Evolutionary conservation across 176 grass and related monocot genomes (phyloP).

Genomic region (Bothriochloa decipiens): DNA sequence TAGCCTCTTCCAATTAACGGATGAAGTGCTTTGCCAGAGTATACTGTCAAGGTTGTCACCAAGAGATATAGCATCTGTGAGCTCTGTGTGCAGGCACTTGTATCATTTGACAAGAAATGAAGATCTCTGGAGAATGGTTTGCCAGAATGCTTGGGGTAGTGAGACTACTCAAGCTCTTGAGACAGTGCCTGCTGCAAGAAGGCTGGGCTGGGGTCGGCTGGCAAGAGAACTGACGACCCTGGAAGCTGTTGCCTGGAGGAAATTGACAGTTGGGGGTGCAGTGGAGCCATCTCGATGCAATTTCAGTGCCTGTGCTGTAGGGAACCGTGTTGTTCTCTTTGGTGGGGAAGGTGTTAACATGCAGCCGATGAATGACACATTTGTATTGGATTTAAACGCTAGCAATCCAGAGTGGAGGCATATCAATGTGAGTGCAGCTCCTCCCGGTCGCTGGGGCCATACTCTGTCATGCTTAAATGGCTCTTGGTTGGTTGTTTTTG

Average conservation of each 20-base stretch:
- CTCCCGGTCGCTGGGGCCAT: constrained; percentile 89
- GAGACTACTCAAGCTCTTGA: constrained; percentile 83
- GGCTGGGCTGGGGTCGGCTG: constrained; percentile 81
- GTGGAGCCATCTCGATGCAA: constrained; percentile 96
- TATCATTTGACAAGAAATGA: constrained; percentile 80
- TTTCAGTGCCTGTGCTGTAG: constrained; percentile 96
- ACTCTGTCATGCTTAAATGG: constrained; percentile 88
- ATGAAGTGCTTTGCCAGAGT: constrained; percentile 86
- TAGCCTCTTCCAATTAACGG: constrained; percentile 76
- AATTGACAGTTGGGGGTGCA: constrained; percentile 79
- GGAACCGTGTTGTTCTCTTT: constrained; percentile 89
- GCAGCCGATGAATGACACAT: constrained; percentile 97
- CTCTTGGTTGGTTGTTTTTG: constrained; percentile 88
- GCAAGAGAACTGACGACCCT: constrained; percentile 83
- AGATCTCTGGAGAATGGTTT: constrained; percentile 96
- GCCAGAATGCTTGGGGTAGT: constrained; percentile 91
- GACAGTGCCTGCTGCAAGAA: constrained; percentile 74
- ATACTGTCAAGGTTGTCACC: constrained; percentile 81
- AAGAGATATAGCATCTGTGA: constrained; percentile 91
- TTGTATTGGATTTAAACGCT: constrained; percentile 91
- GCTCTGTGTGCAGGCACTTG: constrained; percentile 72
- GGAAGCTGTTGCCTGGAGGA: constrained; percentile 88
- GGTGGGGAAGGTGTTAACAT: constrained; percentile 95
- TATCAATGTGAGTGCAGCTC: constrained; percentile 75
- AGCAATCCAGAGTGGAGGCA: constrained; percentile 94